A percentile compares a stretch with the other conserved stretches of the same genome.
Evolutionary conservation across 352 stramenopile genomes (phyloP).

Genomic region (Phytophthora uliginosa): DNA sequence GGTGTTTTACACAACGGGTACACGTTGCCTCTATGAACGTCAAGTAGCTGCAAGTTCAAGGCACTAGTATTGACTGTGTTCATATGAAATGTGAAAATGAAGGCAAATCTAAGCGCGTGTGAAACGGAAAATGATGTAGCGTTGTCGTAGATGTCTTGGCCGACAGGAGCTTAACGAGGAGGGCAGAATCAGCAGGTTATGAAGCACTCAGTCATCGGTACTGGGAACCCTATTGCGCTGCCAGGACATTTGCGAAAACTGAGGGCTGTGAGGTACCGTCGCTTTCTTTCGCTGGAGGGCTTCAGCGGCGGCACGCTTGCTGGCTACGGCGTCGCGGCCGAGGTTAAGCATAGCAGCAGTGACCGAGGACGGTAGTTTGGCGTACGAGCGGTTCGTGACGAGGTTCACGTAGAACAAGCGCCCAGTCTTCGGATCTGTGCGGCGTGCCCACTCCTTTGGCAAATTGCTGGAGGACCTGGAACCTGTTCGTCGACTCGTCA

Average conservation of each 20-base stretch:
- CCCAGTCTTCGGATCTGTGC: slow-evolving; percentile 82
- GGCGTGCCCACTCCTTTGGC: slow-evolving; percentile 83
- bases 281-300: slow-evolving; percentile 51
- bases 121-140: slow-evolving; percentile 21
- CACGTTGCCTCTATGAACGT: background rate
- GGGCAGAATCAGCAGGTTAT: background rate
- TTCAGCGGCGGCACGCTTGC: slow-evolving; percentile 36
- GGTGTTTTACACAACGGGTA: background rate
- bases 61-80: slow-evolving; percentile 31
- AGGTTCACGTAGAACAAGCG: slow-evolving; percentile 89
- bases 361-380: slow-evolving; percentile 80
- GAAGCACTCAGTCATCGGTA: slow-evolving; percentile 44
- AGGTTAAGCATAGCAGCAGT: slow-evolving; percentile 75
- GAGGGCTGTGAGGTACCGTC: slow-evolving; percentile 74
- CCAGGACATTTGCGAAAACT: slow-evolving; percentile 89
- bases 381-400: slow-evolving; percentile 85
- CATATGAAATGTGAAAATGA: slow-evolving; percentile 25
- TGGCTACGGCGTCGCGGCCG: slow-evolving; percentile 40
- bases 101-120: slow-evolving; percentile 26
- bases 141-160: slow-evolving; percentile 20
- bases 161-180: slow-evolving; percentile 17
- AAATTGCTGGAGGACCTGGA: slow-evolving; percentile 46
- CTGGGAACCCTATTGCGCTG: slow-evolving; percentile 63
- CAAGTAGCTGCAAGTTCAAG: slow-evolving; percentile 24
- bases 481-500: slow-evolving; percentile 41